A percentile compares a stretch with the other conserved stretches of the same genome.
These are phyloP conservation scores for Ensete ventricosum DNA, from an alignment of 176 grass and related monocot species.

Conservation along the genomic window DNA sequence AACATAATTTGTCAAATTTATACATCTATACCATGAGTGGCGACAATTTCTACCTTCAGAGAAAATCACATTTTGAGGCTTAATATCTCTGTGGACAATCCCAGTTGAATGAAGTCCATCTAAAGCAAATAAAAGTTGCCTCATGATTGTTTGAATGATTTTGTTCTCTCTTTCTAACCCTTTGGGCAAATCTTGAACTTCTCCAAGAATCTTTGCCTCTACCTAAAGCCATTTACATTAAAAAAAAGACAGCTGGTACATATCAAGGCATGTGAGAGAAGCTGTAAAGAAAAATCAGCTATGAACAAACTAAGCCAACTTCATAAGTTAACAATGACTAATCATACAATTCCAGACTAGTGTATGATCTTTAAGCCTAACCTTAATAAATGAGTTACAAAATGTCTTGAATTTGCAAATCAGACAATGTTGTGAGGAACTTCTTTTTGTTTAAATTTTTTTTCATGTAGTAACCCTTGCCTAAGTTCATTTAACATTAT, in stretches of 20 bases:
- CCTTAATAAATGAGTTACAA: background rate
- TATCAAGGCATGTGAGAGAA: background rate
- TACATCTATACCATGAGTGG: background rate
- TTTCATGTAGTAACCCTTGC: background rate
- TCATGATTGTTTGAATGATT: slow-evolving; percentile 89
- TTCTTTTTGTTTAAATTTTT: background rate
- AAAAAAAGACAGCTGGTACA: background rate
- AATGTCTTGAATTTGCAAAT: background rate
- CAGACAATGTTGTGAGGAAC: background rate
- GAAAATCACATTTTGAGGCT: slow-evolving; percentile 99
- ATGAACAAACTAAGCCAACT: background rate
- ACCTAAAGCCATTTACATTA: slow-evolving; percentile 41
- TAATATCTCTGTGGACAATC: slow-evolving; percentile 96
- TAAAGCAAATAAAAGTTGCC: slow-evolving; percentile 92
- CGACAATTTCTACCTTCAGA: slow-evolving; percentile 59
- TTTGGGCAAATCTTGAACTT: slow-evolving; percentile 74
- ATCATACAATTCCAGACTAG: background rate
- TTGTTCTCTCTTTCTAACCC: slow-evolving; percentile 80
- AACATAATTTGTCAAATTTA: background rate
- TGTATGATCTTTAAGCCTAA: background rate
- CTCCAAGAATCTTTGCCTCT: slow-evolving; percentile 92
- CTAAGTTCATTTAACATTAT: background rate
- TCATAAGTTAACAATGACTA: background rate
- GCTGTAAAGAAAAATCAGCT: background rate
- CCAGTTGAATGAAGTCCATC: slow-evolving; percentile 95